Percentiles rank a stretch among this genome's conserved stretches.
Conservation (phyloP, 257 asterid species). For the Solanum chmielewskii region DNA sequence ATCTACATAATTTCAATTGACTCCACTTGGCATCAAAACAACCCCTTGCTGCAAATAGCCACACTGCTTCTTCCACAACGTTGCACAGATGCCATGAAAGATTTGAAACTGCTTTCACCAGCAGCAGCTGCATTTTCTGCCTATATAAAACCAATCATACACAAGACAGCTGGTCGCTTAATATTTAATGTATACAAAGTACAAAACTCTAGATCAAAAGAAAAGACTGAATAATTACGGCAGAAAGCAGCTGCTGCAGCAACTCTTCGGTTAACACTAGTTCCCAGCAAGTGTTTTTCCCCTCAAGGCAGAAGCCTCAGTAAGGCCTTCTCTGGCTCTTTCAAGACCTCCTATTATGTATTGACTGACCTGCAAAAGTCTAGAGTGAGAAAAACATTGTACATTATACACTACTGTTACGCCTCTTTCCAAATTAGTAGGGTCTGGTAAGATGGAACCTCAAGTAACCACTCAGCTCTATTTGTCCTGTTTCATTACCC, state of each 20-base stretch:
- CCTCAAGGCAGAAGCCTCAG: constrained; percentile 88
- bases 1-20: not conserved
- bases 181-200: not conserved
- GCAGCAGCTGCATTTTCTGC: constrained; percentile 99
- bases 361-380: constrained; percentile 51
- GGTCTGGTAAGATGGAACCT: not conserved
- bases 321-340: constrained; percentile 82
- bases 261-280: constrained; percentile 84
- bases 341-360: constrained; percentile 94
- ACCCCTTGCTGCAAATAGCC: constrained; percentile 99
- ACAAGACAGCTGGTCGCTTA: not conserved
- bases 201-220: not conserved
- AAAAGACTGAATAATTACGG: constrained; percentile 40
- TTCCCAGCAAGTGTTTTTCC: constrained; percentile 87
- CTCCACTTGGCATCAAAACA: too few species aligned
- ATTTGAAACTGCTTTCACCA: constrained; percentile 92
- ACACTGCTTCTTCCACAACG: constrained; percentile 96
- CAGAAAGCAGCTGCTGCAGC: constrained; percentile 98
- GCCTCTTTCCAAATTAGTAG: not conserved
- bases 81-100: constrained; percentile 97
- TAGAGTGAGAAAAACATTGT: constrained; percentile 1
- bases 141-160: constrained; percentile 23
- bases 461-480: not conserved
- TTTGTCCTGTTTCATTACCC: not conserved
- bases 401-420: too few species aligned